Evolutionary conservation across 1,139 yeast genomes (phyloP).

Genomic region (Zhuliangozyma parablackwelliae): DNA sequence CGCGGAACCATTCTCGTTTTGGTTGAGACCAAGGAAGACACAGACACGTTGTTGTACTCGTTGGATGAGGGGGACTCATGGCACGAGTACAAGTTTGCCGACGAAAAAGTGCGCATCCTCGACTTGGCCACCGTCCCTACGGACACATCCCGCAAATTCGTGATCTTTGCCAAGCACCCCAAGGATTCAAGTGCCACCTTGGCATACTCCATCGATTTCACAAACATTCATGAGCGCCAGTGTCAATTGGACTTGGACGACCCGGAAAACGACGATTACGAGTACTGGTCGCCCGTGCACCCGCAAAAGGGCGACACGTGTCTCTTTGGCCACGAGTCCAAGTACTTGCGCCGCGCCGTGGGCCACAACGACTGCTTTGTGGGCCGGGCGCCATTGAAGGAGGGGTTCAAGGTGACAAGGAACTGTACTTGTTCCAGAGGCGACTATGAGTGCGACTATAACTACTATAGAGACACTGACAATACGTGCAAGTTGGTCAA

Average conservation of each 20-base stretch:
- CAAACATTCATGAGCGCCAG: slow-evolving; percentile 58
- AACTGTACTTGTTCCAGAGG: slow-evolving; percentile 83
- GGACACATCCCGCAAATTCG: slow-evolving; percentile 76
- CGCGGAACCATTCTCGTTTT: slow-evolving; percentile 82
- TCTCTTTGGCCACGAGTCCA: slow-evolving; percentile 83
- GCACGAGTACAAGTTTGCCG: slow-evolving; percentile 61
- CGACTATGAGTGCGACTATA: slow-evolving; percentile 94
- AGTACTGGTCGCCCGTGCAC: slow-evolving; percentile 75
- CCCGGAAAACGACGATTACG: slow-evolving; percentile 67
- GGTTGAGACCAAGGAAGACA: slow-evolving; percentile 53
- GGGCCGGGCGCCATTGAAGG: slow-evolving; percentile 68
- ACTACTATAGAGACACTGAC: slow-evolving; percentile 64
- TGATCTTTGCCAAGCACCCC: slow-evolving; percentile 21
- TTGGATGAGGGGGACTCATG: slow-evolving; percentile 78
- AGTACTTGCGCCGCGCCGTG: slow-evolving; percentile 66
- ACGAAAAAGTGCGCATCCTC: slow-evolving; percentile 49
- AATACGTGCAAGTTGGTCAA: slow-evolving; percentile 82
- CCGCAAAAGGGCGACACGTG: slow-evolving; percentile 62
- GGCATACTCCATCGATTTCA: slow-evolving; percentile 65
- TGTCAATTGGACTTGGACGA: slow-evolving; percentile 64
- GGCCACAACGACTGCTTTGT: slow-evolving; percentile 68
- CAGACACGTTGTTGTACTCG: slow-evolving; percentile 62
- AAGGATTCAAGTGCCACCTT: slow-evolving; percentile 15
- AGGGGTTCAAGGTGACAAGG: slow-evolving; percentile 53
- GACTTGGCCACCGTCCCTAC: slow-evolving; percentile 91